Conservation (phyloP, 2,329 filamentous ascomycete species). For the Fusarium metavorans region DNA sequence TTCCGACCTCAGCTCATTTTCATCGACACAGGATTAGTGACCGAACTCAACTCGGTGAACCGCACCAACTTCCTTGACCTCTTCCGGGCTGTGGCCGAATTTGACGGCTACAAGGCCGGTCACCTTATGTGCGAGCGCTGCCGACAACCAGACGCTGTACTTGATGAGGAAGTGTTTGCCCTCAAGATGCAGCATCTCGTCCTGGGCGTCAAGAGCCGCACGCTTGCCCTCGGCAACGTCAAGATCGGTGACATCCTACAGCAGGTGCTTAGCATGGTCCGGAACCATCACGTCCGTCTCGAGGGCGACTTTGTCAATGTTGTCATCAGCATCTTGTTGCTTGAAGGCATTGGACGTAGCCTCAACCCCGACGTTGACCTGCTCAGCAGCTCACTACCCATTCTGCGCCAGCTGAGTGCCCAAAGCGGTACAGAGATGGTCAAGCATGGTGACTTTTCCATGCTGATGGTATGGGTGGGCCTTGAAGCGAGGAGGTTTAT, state of each 20-base stretch:
- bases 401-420: conserved; percentile 86
- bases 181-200: conserved; percentile 98
- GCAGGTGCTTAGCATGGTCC: conserved; percentile 91
- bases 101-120: conserved; percentile 95
- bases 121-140: conserved; percentile 97
- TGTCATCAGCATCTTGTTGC: conserved; percentile 90
- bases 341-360: conserved; percentile 92
- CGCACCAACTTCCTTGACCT: conserved; percentile 92
- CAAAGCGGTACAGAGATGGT: conserved; percentile 78
- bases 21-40: conserved; percentile 96
- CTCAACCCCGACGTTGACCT: conserved; percentile 90
- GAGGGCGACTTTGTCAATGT: conserved; percentile 99
- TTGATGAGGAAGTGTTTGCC: conserved; percentile 91
- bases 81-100: conserved; percentile 95
- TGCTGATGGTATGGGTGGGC: conserved; percentile 92
- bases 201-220: conserved; percentile 87
- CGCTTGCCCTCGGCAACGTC: conserved; percentile 91
- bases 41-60: conserved; percentile 89
- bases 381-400: conserved; percentile 87
- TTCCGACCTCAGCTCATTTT: conserved; percentile 96
- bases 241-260: conserved; percentile 96
- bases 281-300: conserved; percentile 89
- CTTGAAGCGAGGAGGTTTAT: conserved; percentile 90
- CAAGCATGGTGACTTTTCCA: conserved; percentile 80
- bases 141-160: conserved; percentile 88